Evolutionary conservation across 139 green algal species (phyloP).

Genomic region (Picochlorum costavermella): DNA sequence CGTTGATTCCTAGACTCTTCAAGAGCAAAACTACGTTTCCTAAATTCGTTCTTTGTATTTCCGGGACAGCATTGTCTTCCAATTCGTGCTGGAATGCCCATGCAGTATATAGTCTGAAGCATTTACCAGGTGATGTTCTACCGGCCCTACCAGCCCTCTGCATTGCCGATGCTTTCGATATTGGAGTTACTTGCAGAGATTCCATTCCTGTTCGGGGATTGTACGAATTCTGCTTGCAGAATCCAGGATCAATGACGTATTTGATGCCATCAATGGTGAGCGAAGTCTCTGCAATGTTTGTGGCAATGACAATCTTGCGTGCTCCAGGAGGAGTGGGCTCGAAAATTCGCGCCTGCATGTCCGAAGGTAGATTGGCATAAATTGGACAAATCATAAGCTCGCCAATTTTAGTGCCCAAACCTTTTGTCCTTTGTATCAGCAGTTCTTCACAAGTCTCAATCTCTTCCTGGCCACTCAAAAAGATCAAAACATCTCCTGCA

Average conservation of each 20-base stretch:
- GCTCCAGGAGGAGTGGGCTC: constrained; percentile 82
- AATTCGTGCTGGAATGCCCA: constrained; percentile 93
- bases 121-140: constrained; percentile 82
- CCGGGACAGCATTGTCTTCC: constrained; percentile 93
- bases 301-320: constrained; percentile 93
- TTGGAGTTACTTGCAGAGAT: constrained; percentile 85
- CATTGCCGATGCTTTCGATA: constrained; percentile 77
- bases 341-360: constrained; percentile 95
- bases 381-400: constrained; percentile 96
- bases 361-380: constrained; percentile 94
- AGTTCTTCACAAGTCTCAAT: constrained; percentile 93
- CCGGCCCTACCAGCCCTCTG: constrained; percentile 79
- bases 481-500: constrained; percentile 89
- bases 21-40: constrained; percentile 96
- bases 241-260: constrained; percentile 95
- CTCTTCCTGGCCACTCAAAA: constrained; percentile 95
- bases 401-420: constrained; percentile 76
- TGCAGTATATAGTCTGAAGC: constrained; percentile 93
- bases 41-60: constrained; percentile 94
- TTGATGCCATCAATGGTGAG: constrained; percentile 96
- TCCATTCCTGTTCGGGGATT: constrained; percentile 94
- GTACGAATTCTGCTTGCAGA: constrained; percentile 96
- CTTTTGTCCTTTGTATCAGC: constrained; percentile 74
- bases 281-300: constrained; percentile 97
- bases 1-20: constrained; percentile 96